phyloP scores from a whole-genome alignment of 2,329 filamentous ascomycete genomes.

The Aspergillus fumigatus region DNA sequence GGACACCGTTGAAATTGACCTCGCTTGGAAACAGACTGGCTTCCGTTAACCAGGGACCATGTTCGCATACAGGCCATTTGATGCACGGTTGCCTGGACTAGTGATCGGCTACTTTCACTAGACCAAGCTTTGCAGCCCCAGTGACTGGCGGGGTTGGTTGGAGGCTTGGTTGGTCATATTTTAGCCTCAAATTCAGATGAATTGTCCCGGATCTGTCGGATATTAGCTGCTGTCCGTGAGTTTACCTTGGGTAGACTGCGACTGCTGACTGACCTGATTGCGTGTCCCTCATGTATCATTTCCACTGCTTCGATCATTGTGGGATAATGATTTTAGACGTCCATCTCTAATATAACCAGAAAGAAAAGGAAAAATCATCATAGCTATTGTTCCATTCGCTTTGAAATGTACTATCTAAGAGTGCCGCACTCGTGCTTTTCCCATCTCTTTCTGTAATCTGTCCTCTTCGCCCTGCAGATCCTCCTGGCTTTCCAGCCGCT shows the following conservation, averaged over 20 bases:
- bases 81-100: background rate
- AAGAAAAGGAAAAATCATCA: background rate
- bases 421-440: background rate
- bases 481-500: constrained; percentile 18
- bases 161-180: background rate
- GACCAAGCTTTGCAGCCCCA: background rate
- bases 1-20: no score
- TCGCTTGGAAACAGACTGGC: no score
- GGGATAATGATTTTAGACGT: background rate
- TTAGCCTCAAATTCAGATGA: background rate
- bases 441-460: constrained; percentile 6
- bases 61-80: no score
- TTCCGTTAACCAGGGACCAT: no score
- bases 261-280: background rate
- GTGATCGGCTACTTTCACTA: background rate
- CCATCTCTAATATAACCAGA: background rate
- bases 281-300: background rate
- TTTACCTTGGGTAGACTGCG: background rate
- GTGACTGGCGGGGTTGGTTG: background rate
- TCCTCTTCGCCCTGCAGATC: constrained; percentile 18
- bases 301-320: no score
- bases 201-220: background rate
- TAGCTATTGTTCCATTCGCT: background rate
- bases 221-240: background rate
- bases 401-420: background rate